These are phyloP conservation scores for Hymenoscyphus infarciens DNA, from an alignment of 2,329 filamentous ascomycete genomes.

Conservation along the genomic window DNA sequence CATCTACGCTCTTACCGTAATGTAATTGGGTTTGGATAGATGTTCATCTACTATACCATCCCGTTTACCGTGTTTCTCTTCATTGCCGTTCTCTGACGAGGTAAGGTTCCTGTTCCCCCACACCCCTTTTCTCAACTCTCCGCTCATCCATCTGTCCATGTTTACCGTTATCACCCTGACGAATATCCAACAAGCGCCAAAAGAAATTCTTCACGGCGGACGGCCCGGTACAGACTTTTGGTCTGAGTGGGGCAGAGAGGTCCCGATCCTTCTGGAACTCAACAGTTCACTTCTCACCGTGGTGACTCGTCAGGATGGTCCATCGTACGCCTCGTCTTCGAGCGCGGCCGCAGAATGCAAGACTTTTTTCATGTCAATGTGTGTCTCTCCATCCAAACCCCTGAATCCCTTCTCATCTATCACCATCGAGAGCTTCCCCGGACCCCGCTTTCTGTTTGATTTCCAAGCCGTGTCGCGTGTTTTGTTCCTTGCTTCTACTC, in stretches of 20 bases:
- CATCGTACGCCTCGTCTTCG: neutral
- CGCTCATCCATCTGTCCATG: neutral
- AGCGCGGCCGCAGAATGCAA: neutral
- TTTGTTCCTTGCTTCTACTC: neutral
- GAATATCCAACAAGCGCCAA: conserved; percentile 2
- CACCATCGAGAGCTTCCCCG: neutral
- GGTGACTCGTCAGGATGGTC: neutral
- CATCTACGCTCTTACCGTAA: neutral
- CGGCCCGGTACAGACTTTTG: neutral
- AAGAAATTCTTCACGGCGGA: neutral
- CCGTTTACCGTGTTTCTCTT: neutral
- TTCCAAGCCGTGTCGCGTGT: neutral
- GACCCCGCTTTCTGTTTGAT: neutral
- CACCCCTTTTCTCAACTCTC: neutral
- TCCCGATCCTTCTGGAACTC: neutral
- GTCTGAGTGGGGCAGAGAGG: neutral
- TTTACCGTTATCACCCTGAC: neutral
- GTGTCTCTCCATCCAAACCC: neutral
- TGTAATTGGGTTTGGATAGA: neutral
- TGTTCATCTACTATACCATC: neutral
- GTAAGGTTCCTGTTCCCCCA: neutral
- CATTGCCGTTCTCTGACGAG: neutral
- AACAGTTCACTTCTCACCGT: neutral
- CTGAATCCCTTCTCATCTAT: neutral
- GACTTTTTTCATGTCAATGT: neutral